These are phyloP conservation scores for Croton laevigatus DNA, from an alignment of 441 rosid species.

Conservation along the genomic window DNA sequence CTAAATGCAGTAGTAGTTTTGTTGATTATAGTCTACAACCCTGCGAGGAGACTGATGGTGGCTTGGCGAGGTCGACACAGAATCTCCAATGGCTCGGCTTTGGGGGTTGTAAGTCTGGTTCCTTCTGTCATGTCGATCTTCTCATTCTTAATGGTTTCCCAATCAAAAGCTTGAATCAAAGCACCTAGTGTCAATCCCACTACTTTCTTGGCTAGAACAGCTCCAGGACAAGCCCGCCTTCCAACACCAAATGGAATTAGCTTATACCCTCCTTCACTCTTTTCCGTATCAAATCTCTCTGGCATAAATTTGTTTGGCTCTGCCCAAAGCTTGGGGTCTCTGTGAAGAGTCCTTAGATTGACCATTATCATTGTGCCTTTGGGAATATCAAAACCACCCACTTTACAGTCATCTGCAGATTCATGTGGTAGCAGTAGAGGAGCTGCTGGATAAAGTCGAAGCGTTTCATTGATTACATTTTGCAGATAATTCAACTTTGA, in stretches of 20 bases:
- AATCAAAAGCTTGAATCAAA: slow-evolving; percentile 50
- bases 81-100: slow-evolving; percentile 31
- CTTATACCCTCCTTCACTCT: slow-evolving; percentile 33
- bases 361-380: slow-evolving; percentile 34
- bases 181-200: slow-evolving; percentile 41
- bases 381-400: slow-evolving; percentile 38
- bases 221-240: slow-evolving; percentile 46
- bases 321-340: slow-evolving; percentile 37
- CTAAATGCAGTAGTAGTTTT: too few species aligned
- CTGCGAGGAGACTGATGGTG: slow-evolving; percentile 13
- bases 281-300: slow-evolving; percentile 37
- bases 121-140: slow-evolving; percentile 23
- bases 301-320: slow-evolving; percentile 36
- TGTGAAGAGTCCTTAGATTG: slow-evolving; percentile 43
- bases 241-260: slow-evolving; percentile 47
- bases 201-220: slow-evolving; percentile 31
- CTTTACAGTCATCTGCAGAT: slow-evolving; percentile 29
- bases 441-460: slow-evolving; percentile 44
- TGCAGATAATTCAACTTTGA: slow-evolving; percentile 35
- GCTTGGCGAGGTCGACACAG: slow-evolving; percentile 13
- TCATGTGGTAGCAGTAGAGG: slow-evolving; percentile 46
- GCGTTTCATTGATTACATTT: slow-evolving; percentile 40
- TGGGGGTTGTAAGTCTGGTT: slow-evolving; percentile 2
- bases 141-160: slow-evolving; percentile 28
- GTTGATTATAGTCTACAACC: neutral